phyloP scores from a whole-genome alignment of 768 basidiomycete species.

The Suillus discolor region DNA sequence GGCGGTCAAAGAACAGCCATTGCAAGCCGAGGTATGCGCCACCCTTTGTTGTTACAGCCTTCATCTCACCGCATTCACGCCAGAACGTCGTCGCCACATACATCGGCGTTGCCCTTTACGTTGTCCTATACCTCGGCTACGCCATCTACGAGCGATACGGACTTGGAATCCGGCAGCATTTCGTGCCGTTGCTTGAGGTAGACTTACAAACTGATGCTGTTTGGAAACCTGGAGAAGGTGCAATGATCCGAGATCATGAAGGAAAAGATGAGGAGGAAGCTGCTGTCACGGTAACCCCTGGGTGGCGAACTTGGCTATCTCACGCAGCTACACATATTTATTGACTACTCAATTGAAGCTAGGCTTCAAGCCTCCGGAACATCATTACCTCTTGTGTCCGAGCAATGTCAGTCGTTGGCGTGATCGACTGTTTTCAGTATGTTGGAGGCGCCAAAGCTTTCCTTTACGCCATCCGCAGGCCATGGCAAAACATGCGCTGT shows the following conservation, averaged over 20 bases:
- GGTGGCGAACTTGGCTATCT: conserved; percentile 14
- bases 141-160: conserved; percentile 39
- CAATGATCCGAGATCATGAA: conserved; percentile 31
- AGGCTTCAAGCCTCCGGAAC: background rate
- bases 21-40: conserved; percentile 41
- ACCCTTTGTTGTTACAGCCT: background rate
- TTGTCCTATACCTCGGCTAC: conserved; percentile 48
- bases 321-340: conserved; percentile 60
- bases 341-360: conserved; percentile 40
- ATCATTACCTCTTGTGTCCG: background rate
- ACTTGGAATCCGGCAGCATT: conserved; percentile 33
- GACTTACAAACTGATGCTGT: conserved; percentile 59
- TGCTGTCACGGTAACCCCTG: conserved; percentile 8
- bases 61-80: background rate
- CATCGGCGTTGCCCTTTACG: conserved; percentile 51
- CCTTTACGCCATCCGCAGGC: background rate
- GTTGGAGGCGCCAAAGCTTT: background rate
- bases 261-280: conserved; percentile 3
- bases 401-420: background rate
- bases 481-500: background rate
- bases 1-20: conserved; percentile 46
- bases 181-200: conserved; percentile 45
- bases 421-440: background rate
- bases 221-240: conserved; percentile 50
- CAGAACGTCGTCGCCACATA: conserved; percentile 61